Evolutionary conservation across 805 yeast genomes (phyloP).

Genomic region (Kodamaea hsintzibuensis): DNA sequence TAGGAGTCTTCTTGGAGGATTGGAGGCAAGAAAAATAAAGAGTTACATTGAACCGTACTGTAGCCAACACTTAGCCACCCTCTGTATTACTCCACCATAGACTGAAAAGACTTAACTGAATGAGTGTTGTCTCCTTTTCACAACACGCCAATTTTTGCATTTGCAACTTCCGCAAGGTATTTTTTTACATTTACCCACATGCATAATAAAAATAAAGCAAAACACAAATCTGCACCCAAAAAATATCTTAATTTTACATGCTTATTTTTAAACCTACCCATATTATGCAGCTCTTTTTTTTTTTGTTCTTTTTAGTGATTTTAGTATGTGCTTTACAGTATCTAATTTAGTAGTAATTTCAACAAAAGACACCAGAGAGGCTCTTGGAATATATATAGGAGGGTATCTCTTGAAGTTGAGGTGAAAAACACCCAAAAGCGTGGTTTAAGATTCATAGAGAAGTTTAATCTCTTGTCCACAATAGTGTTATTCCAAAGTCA

Average conservation of each 20-base stretch:
- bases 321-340: slow-evolving; percentile 10
- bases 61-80: too few species aligned
- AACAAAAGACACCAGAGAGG: slow-evolving; percentile 1
- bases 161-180: neutral
- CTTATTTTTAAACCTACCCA: neutral
- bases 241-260: neutral
- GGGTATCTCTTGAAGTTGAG: neutral
- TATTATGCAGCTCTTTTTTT: slow-evolving; percentile 1
- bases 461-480: neutral
- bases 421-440: neutral
- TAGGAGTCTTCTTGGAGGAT: too few species aligned
- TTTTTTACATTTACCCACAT: neutral
- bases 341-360: slow-evolving; percentile 9
- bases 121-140: too few species aligned
- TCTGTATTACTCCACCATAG: too few species aligned
- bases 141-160: slow-evolving; percentile 1
- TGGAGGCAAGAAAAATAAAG: too few species aligned
- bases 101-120: too few species aligned
- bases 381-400: neutral
- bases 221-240: neutral
- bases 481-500: neutral
- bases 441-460: neutral
- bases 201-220: neutral
- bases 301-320: slow-evolving; percentile 10
- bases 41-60: too few species aligned